Base-by-base conservation (phyloP, 805 yeast species). In the Cyberlindnera subsufficiens region DNA sequence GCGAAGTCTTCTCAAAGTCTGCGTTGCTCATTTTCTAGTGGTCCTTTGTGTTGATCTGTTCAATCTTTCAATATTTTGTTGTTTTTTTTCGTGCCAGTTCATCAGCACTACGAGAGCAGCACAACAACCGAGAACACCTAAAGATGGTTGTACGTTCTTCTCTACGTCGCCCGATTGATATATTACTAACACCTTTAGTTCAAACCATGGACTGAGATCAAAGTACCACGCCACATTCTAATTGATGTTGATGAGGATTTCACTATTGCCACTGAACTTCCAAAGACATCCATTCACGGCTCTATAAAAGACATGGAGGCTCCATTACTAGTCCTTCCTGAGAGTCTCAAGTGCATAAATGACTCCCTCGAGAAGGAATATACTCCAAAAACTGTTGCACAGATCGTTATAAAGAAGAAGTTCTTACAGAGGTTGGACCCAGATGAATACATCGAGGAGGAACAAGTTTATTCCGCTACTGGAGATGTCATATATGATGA, bases 191-290 rank as follows among this genome's bases (percentile, higher is more conserved):
- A 17, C 6, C 11, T 3, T 43, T 32, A 66, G 70, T 65, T 72
- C 46, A 72, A 72, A 65, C 77, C 74, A 33, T 67, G 75, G 71
- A 62, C 65, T 20, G 78, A 72, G 32, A 17, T 27, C 1, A 53
- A 60, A 37, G 72, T 69, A 30, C 61, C 71, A n/a, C 72, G 83
- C 46, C 81, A 78, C 55, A 48, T 68, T 8, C 53, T 78, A 22
- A 75, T 71, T 37, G 77, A 74, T 37, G 72, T 65, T 9, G 63
- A 55, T 13, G 64, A 47, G 38, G 46, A 55, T 33, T 56, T 58
- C 42, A 32, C 43, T 37, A 40, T 55, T 39, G 43, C 47, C 16
- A 35, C 55, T 42, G 11, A 42, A 45, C 20, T 60, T 40, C 46
- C 51, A 27, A 38, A 38, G 15, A 34, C 39, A 31, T 19, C 30